Base-by-base conservation (phyloP, 2,329 filamentous ascomycete species). In the Penicillium oxalicum region DNA sequence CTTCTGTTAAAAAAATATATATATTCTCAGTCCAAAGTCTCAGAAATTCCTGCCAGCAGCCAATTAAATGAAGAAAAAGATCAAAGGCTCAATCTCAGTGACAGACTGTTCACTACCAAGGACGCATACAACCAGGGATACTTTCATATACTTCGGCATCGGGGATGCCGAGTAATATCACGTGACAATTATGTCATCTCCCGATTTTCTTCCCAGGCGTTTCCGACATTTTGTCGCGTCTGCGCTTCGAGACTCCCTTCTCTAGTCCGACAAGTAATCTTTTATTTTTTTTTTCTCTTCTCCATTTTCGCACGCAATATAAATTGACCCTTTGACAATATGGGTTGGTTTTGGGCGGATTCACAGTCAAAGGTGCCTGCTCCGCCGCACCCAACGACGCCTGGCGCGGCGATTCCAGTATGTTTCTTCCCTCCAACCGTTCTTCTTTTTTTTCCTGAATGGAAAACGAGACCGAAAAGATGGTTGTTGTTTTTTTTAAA, bases 271-370 rank as follows among this genome's bases (percentile, higher is more conserved):
- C 18, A 18, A 18, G 18, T 18, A 18, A 18, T 18, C 18, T 18
- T 18, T 18, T 18, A 18, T 2, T 18, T 18, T 47, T 39, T 37
- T 32, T 45, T 9, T 7, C 47, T 45, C 44, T 28, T 37, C 18
- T 27, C n/a, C 32, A 1, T 5, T 24, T 11, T 5, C 29, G 11
- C 29, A 11, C 29, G 8, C 29, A 32, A 32, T 32, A 32, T 11
- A 32, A 3, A 32, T 2, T 32, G 4, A 11, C 7, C 26, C 9
- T 34, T 5, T 26, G 44, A 47, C 51, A 62, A 58, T 49, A 86
- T 86, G 83, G 83, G 83, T 61, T 86, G 82, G 82, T 86, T 86
- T 61, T 86, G 83, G 83, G 80, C 82, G 70, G 81, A 85, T 52
- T 61, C 72, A 18, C 65, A 68, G 46, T 57, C 73, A 46, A 65